A percentile compares a stretch with the other conserved stretches of the same genome.
Conservation (phyloP, 164 flowering plant species). For the Protea cynaroides region DNA sequence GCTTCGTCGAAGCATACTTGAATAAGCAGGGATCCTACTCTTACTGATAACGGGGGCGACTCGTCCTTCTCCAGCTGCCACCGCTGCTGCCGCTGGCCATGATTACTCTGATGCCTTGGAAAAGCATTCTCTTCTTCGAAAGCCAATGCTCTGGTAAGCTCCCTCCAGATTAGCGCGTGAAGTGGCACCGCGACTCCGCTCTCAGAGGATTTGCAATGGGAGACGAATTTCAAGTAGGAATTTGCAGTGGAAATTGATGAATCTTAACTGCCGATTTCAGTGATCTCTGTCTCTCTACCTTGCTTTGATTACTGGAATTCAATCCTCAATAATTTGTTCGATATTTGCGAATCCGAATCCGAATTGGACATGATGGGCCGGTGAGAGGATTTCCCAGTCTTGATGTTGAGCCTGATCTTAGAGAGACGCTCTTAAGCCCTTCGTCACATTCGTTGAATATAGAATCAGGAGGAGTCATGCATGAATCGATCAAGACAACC, state of each 20-base stretch:
- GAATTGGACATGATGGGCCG: constrained; percentile 43
- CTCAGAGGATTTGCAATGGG: no score
- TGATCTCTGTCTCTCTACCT: no score
- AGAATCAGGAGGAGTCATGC: constrained; percentile 91
- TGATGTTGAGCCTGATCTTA: constrained; percentile 66
- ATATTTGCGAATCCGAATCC: no score
- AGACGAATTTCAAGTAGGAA: no score
- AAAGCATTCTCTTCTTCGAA: constrained; percentile 90
- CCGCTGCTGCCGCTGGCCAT: constrained; percentile 37
- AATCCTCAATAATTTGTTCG: no score
- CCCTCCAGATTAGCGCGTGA: constrained; percentile 71
- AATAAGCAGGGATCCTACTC: no score
- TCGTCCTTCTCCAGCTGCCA: constrained; percentile 7
- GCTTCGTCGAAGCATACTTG: no score
- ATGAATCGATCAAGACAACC: constrained; percentile 79
- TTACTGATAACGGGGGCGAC: constrained; percentile 15
- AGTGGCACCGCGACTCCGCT: constrained; percentile 86
- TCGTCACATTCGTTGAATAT: constrained; percentile 85
- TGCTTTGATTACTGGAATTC: no score
- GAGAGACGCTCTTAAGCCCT: constrained; percentile 55
- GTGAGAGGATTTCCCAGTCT: constrained; percentile 63
- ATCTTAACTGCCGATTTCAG: no score
- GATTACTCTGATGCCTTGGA: constrained; percentile 77
- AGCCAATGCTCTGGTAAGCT: constrained; percentile 91
- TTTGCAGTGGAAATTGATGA: no score